Percentiles rank a stretch among this genome's conserved stretches.
phyloP scores from a whole-genome alignment of 208 protist species.

The Trypanosoma grayi region DNA sequence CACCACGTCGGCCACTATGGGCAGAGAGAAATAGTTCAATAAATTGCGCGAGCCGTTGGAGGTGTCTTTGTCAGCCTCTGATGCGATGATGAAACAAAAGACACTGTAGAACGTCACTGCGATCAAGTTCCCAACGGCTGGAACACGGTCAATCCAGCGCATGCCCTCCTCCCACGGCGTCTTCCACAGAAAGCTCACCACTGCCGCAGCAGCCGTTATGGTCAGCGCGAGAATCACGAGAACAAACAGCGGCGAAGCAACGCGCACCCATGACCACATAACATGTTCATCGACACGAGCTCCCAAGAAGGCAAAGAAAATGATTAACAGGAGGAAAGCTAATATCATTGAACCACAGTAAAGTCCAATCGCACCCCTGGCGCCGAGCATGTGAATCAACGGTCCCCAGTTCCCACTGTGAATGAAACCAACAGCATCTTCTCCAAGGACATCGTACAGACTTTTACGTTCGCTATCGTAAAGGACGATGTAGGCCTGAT shows the following conservation, averaged over 20 bases:
- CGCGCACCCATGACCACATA: slow-evolving; percentile 35
- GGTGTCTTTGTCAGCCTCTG: slow-evolving; percentile 31
- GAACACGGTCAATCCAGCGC: slow-evolving; percentile 54
- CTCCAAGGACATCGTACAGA: slow-evolving; percentile 79
- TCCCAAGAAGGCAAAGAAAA: slow-evolving; percentile 75
- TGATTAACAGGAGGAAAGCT: slow-evolving; percentile 43
- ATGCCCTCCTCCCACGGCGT: slow-evolving; percentile 62
- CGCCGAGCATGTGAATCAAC: slow-evolving; percentile 60
- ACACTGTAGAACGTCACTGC: slow-evolving; percentile 59
- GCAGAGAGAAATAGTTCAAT: slow-evolving; percentile 54
- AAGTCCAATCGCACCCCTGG: slow-evolving; percentile 42
- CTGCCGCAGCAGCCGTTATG: slow-evolving; percentile 47
- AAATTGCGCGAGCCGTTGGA: slow-evolving; percentile 33
- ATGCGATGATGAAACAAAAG: slow-evolving; percentile 46
- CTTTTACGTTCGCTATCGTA: slow-evolving; percentile 76
- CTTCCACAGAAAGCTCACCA: slow-evolving; percentile 47
- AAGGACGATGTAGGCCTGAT: slow-evolving; percentile 81
- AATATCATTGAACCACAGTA: slow-evolving; percentile 65
- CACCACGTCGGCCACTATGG: slow-evolving; percentile 70
- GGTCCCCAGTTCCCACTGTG: slow-evolving; percentile 84
- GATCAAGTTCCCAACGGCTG: slow-evolving; percentile 73
- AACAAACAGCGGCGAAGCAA: slow-evolving; percentile 56
- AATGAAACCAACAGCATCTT: slow-evolving; percentile 82
- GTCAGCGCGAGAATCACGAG: slow-evolving; percentile 44
- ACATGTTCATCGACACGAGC: slow-evolving; percentile 39